Conservation (phyloP, 2,329 filamentous ascomycete species). For the Tolypocladium cylindrosporum region DNA sequence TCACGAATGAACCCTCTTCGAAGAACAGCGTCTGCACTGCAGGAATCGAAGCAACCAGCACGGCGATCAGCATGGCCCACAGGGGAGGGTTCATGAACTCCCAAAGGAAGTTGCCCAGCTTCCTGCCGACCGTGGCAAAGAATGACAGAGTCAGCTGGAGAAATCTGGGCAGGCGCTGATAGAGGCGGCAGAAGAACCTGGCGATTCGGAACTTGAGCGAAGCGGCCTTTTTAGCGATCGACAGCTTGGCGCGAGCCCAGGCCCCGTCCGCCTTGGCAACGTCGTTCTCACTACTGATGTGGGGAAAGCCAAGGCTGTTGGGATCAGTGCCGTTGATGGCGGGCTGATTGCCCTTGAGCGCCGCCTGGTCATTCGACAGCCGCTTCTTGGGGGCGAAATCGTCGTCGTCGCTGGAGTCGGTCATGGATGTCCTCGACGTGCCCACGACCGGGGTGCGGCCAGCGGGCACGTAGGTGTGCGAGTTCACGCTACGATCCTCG, state of each 20-base stretch:
- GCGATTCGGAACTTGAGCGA: slow-evolving; percentile 12
- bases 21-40: slow-evolving; percentile 79
- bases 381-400: slow-evolving; percentile 21
- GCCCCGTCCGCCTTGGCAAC: slow-evolving; percentile 23
- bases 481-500: slow-evolving; percentile 28
- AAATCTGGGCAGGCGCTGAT: slow-evolving; percentile 29
- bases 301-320: slow-evolving; percentile 55
- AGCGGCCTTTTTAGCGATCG: slow-evolving; percentile 17
- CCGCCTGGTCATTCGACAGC: slow-evolving; percentile 12
- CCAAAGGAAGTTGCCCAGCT: slow-evolving; percentile 60
- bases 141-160: slow-evolving; percentile 24
- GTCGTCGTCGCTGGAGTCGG: slow-evolving; percentile 37
- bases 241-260: slow-evolving; percentile 24
- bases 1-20: slow-evolving; percentile 75
- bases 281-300: slow-evolving; percentile 32
- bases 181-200: slow-evolving; percentile 15
- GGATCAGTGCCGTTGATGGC: slow-evolving; percentile 25
- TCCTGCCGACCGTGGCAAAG: slow-evolving; percentile 22
- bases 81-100: slow-evolving; percentile 97
- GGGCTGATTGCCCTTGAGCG: slow-evolving; percentile 15
- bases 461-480: slow-evolving; percentile 41
- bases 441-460: slow-evolving; percentile 44
- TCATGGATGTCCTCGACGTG: slow-evolving; percentile 38
- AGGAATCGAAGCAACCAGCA: slow-evolving; percentile 83
- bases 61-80: slow-evolving; percentile 91